phyloP scores from a whole-genome alignment of 2,329 filamentous ascomycete species.

The Podosphaera aphanis region DNA sequence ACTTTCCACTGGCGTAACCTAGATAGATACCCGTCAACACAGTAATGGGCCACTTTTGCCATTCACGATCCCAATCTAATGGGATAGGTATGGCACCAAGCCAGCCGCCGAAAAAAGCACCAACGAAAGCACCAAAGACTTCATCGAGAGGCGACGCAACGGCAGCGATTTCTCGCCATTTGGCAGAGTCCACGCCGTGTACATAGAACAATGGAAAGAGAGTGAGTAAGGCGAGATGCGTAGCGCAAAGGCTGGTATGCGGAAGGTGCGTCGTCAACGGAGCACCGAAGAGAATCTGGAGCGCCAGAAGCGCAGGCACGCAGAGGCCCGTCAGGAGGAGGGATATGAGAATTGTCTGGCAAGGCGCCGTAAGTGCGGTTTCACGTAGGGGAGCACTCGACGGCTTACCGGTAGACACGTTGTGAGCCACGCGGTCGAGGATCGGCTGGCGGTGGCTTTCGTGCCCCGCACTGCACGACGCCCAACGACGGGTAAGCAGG shows the following conservation, averaged over 20 bases:
- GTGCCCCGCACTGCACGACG: slow-evolving; percentile 15
- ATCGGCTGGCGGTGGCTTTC: background rate
- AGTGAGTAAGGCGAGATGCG: slow-evolving; percentile 59
- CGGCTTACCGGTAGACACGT: background rate
- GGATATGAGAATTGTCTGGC: slow-evolving; percentile 45
- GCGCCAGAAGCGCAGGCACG: slow-evolving; percentile 27
- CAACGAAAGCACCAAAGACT: slow-evolving; percentile 60
- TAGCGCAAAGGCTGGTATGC: slow-evolving; percentile 59
- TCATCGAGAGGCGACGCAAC: slow-evolving; percentile 54
- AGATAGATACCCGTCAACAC: slow-evolving; percentile 63
- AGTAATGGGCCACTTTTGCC: slow-evolving; percentile 95
- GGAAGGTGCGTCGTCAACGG: slow-evolving; percentile 59
- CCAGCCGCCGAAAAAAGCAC: slow-evolving; percentile 65
- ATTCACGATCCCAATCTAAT: slow-evolving; percentile 94
- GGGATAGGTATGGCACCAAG: slow-evolving; percentile 86
- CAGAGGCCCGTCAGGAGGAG: slow-evolving; percentile 27
- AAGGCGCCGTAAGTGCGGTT: background rate
- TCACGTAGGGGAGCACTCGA: background rate
- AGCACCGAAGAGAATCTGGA: slow-evolving; percentile 70
- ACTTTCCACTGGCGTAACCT: slow-evolving; percentile 51
- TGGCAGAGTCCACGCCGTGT: slow-evolving; percentile 48
- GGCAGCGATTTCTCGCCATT: slow-evolving; percentile 49
- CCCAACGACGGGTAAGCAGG: slow-evolving; percentile 40
- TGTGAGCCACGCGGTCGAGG: background rate
- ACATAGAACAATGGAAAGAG: slow-evolving; percentile 66